phyloP scores from a whole-genome alignment of 208 protist species.

The Lotmaria passim region DNA sequence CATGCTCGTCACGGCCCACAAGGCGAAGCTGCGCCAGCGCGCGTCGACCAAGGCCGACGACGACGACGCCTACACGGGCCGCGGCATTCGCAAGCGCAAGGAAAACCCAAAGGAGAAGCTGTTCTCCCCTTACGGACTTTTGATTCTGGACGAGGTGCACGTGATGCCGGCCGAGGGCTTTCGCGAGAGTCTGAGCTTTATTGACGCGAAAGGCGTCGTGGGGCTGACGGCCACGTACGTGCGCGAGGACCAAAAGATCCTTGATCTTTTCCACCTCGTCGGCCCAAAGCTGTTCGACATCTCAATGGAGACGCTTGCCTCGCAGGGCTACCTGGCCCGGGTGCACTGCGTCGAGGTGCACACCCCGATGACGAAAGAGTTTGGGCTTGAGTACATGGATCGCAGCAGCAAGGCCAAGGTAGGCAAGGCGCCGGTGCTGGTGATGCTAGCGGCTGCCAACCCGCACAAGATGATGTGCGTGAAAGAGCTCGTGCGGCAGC shows the following conservation, averaged over 20 bases:
- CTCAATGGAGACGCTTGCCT: slow-evolving; percentile 98
- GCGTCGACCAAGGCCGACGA: slow-evolving; percentile 9
- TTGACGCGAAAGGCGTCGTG: slow-evolving; percentile 97
- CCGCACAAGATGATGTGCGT: slow-evolving; percentile 92
- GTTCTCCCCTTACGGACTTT: slow-evolving; percentile 77
- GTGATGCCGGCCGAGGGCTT: slow-evolving; percentile 97
- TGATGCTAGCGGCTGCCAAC: slow-evolving; percentile 86
- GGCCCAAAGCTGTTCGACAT: slow-evolving; percentile 99
- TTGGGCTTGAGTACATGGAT: slow-evolving; percentile 92
- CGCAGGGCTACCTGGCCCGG: slow-evolving; percentile 95
- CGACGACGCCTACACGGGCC: slow-evolving; percentile 19
- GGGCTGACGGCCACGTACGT: slow-evolving; percentile 98
- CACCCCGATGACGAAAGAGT: slow-evolving; percentile 97
- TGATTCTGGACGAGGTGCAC: slow-evolving; percentile 97
- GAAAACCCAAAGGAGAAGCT: slow-evolving; percentile 83
- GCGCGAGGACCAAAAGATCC: slow-evolving; percentile 98
- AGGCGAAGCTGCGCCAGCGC: slow-evolving; percentile 44
- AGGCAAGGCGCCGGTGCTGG: slow-evolving; percentile 55
- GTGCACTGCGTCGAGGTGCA: slow-evolving; percentile 98
- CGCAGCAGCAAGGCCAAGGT: slow-evolving; percentile 40
- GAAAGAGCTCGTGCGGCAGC: slow-evolving; percentile 93
- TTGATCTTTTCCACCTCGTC: slow-evolving; percentile 98
- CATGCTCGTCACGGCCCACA: slow-evolving; percentile 95
- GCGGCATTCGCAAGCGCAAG: slow-evolving; percentile 46
- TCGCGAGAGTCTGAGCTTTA: slow-evolving; percentile 90